phyloP scores from a whole-genome alignment of 306 rosid genomes.

The Begonia loranthoides region DNA sequence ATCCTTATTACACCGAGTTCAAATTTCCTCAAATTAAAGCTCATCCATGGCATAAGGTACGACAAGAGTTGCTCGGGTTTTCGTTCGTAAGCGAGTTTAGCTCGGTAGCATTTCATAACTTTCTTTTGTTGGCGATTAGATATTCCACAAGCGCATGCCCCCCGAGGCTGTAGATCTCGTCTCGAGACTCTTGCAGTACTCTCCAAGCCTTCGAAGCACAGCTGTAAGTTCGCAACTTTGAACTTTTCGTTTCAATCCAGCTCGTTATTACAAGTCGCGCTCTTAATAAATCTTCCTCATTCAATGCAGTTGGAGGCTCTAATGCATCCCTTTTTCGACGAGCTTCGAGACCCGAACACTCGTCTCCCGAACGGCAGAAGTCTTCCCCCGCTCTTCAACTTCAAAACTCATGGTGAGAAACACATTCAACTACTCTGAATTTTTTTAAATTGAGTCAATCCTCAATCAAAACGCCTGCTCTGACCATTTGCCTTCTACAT shows the following conservation, averaged over 20 bases:
- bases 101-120: too few species aligned
- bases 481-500: slow-evolving; percentile 6
- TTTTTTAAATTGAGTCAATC: neutral
- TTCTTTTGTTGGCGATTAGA: slow-evolving; percentile 19
- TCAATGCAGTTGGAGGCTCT: slow-evolving; percentile 71
- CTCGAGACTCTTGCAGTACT: slow-evolving; percentile 85
- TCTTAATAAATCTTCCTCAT: neutral
- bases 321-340: slow-evolving; percentile 87
- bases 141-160: slow-evolving; percentile 96
- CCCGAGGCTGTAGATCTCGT: slow-evolving; percentile 98
- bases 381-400: slow-evolving; percentile 90
- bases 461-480: slow-evolving; percentile 5
- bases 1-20: slow-evolving; percentile 94
- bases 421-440: neutral
- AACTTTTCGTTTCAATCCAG: neutral
- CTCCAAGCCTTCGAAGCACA: slow-evolving; percentile 82
- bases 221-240: slow-evolving; percentile 46
- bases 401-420: slow-evolving; percentile 73
- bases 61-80: neutral
- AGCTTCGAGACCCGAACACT: slow-evolving; percentile 67
- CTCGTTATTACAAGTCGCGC: neutral
- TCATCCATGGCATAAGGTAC: slow-evolving; percentile 99
- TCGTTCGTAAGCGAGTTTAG: too few species aligned
- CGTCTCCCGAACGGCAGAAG: slow-evolving; percentile 92
- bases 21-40: slow-evolving; percentile 98